Evolutionary conservation across 2,329 filamentous ascomycete species (phyloP), one percentile per base, ranked within the genome.

Genomic region (Ophiostoma ips): DNA sequence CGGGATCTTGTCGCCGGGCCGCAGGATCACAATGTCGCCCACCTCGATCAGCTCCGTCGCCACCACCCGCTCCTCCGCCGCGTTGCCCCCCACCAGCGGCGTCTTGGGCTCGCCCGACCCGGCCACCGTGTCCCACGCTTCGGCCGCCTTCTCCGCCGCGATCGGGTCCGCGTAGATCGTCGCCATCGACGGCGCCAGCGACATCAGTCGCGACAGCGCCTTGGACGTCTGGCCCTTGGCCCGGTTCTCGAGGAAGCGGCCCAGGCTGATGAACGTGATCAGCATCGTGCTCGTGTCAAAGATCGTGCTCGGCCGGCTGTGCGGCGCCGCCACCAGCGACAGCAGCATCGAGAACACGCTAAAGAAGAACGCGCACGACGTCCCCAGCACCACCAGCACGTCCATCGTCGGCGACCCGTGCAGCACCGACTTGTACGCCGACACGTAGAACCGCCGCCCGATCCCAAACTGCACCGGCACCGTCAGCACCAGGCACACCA

Each of bases 251-350:
- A 98, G 68, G 68, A 84, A 98, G 34, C 92, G 82, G 4, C 92
- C 87, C 3, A 98, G 69, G 1, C 84, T 88, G 64, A 95, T 87
- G 63, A 98, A 96, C 0, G 88, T 95, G 64, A 98, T 89, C 48
- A 98, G 74, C 92, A 96, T 98, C 19, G 88, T 95, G 66, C 89
- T 95, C 1, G 92, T 98, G 62, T 98, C 92, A 60, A 98, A 98
- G 15, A 95, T 84, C 2, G 88, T 95, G 55, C 79, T 82, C 1
- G 92, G 92, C 45, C 86, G 78, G 2, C 74, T 77, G 62, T 96
- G 87, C 7, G 87, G 85, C 19, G 78, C 70, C n/a, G 77, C 71
- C 13, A 85, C 57, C 18, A 96, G 63, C 0, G 88, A 94, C 15
- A 96, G 80, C 5, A 83, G 50, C 87, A 98, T 95, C 15, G 87